Base-by-base conservation (phyloP, 2,329 filamentous ascomycete species). In the Fusarium humuli region DNA sequence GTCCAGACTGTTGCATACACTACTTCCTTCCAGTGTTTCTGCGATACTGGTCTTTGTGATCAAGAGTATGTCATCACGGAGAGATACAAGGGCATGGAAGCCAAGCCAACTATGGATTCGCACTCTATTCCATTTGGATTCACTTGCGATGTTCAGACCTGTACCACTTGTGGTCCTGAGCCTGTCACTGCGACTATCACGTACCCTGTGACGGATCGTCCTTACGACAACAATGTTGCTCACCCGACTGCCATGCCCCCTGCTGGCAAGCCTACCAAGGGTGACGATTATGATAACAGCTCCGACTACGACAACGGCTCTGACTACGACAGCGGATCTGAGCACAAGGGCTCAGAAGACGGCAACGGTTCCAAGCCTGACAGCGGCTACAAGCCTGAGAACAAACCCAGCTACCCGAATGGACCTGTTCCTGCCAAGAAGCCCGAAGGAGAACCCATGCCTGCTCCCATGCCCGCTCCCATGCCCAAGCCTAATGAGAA, bases 171-270 rank as follows among this genome's bases (percentile, higher is more conserved):
- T 18, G 67, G 67, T 6, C 46, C 67, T 42, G 49, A 49, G 41
- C 57, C 67, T 14, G 20, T 70, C 18, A 63, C 57, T 23, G 67
- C 67, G 3, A 70, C 67, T 13, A 70, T 70, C 49, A 70, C 67
- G 7, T 40, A 70, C 37, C 67, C 67, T 10, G 34, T 70, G 12
- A 40, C 45, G 3, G 48, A 68, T 20, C 27, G 57, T 18, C 53
- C 64, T 10, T 70, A 70, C 82, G 90, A 91, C 40, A 70, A 67
- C 40, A n/a, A 20, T 10, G 18, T 48, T 20, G 11, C 47, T 6
- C 25, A 40, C 13, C 61, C 62, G 10, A 65, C 61, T n/a, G 53
- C 30, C 6, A 42, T 23, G 34, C 61, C 61, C 3, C 5, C 40
- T 23, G 25, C 23, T 14, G 41, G n/a, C 13, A 47, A 55, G n/a